Evolutionary conservation across 176 grass and related monocot genomes (phyloP), one percentile per base, ranked within the genome.

Genomic region (Thinopyrum elongatum): DNA sequence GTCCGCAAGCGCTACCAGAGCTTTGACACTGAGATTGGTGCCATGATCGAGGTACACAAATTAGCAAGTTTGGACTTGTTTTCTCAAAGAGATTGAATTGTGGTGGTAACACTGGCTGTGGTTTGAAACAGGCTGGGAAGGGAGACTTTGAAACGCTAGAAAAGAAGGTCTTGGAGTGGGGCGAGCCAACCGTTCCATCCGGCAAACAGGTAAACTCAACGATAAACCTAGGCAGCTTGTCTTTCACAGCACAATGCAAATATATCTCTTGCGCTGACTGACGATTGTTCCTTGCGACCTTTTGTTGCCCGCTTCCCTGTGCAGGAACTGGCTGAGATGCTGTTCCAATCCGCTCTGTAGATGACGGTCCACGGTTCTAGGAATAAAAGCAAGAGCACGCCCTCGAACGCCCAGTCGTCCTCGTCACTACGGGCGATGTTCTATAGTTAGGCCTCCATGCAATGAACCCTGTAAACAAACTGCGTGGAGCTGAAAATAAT

Each of bases 1-100:
- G 94, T 99, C 8, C 83, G 66, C 11, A 96, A 99, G 88, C 90
- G 97, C 80, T 96, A 99, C 88, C 94, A 94, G 85, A 99, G 93
- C 82, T 99, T 99, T 72, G 94, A 99, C 57, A 90, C 88, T 12
- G 84, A 99, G 62, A 89, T 92, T 15, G 94, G 97, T 3, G 80
- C 92, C 64, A 73, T 91, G 63, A 93, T 99, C 55, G 97, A 99
- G 94, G 97, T 99, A 73, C 21, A 7, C 13, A 58, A 59, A 69
- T 76, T 62, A 16, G 10, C 28, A 60, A 49, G 1, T 42, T 85
- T 19, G 8, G 49, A 75, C 9, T 30, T 77, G 39, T 83, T 35
- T 33, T 65, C 21, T 80, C 0, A 0, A 34, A 79, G 2, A 3
- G 5, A 34, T 83, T 46, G 10, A 44, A 46, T 82, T 60, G 39